Evolutionary conservation across 116 monocot genomes (phyloP), one percentile per base, ranked within the genome.

Genomic region (Trichopus zeylanicus): DNA sequence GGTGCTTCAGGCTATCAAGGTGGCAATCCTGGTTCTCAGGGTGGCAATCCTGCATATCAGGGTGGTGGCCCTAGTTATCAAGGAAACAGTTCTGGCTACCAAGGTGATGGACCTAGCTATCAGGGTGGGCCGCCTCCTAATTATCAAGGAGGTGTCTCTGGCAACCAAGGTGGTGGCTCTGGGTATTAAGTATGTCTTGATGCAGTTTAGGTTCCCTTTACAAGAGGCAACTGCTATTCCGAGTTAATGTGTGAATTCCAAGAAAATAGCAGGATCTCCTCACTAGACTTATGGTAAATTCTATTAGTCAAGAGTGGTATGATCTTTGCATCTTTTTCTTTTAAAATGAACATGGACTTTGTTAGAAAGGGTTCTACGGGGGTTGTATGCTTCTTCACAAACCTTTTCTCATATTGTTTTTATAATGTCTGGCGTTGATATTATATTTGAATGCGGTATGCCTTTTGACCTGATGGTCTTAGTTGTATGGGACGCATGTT

Each of bases 41-140:
- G 49, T 22, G 21, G 49, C 22, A 22, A 22, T 7, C 7, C 49
- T 24, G 49, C 21, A 7, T 49, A 49, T 24, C 49, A 49, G 23
- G 49, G 19, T 21, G 49, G 49, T 1, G 23, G 23, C 19, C 19
- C 6, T 4, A 7, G 24, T 7, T 24, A 49, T 5, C 49, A 49
- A 1, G 23, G 49, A 4, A 6, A 22, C 22, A 22, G 49, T 9
- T 9, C 49, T 6, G 7, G 5, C 5, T 48, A 48, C n/a, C 48
- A 48, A 20, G 48, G 48, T 0, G 55, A 59, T 7, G 19, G 47
- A 25, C 60, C 49, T 49, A 51, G 63, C 18, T 71, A 75, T 68
- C 72, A 66, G 28, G 49, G 59, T 9, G 63, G 62, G 15, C 34
- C 27, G 1, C 62, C n/a, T n/a, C n/a, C 61, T 53, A 66, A 30